Percentiles rank a stretch among this genome's conserved stretches.
Evolutionary conservation across 176 grass and related monocot genomes (phyloP).

Genomic region (Metroxylon sagu): DNA sequence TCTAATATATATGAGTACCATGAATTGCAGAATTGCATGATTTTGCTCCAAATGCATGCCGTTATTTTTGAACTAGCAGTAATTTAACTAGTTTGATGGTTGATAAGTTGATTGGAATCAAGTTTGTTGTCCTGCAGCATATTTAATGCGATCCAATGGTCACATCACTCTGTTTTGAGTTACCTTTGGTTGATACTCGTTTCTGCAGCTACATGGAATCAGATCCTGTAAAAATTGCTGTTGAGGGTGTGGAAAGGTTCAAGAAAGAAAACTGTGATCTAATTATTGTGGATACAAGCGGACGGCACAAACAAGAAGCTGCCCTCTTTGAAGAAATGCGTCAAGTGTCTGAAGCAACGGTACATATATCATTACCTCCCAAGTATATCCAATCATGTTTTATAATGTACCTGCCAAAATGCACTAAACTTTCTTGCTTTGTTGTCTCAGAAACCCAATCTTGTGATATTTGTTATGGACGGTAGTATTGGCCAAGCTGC

Average conservation of each 20-base stretch:
- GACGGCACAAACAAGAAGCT: constrained; percentile 91
- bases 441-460: constrained; percentile 73
- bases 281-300: constrained; percentile 96
- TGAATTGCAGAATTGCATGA: too few species aligned
- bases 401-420: background rate
- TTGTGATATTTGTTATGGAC: constrained; percentile 98
- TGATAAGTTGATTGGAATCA: too few species aligned
- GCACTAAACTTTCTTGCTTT: background rate
- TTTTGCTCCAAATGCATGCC: too few species aligned
- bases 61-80: too few species aligned
- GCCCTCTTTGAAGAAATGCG: constrained; percentile 97
- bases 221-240: constrained; percentile 92
- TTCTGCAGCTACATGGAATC: constrained; percentile 81
- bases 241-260: constrained; percentile 92
- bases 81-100: too few species aligned
- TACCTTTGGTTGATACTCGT: background rate
- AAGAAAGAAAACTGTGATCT: constrained; percentile 90
- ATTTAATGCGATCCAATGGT: too few species aligned
- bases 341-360: constrained; percentile 95
- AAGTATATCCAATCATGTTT: background rate
- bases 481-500: constrained; percentile 97
- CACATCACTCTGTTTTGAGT: too few species aligned
- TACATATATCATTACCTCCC: constrained; percentile 22
- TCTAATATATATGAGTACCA: too few species aligned
- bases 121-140: too few species aligned